Percentiles rank a stretch among this genome's conserved stretches.
These are phyloP conservation scores for Mucor irregularis DNA, from an alignment of 371 early-diverging fungal species.

Conservation along the genomic window DNA sequence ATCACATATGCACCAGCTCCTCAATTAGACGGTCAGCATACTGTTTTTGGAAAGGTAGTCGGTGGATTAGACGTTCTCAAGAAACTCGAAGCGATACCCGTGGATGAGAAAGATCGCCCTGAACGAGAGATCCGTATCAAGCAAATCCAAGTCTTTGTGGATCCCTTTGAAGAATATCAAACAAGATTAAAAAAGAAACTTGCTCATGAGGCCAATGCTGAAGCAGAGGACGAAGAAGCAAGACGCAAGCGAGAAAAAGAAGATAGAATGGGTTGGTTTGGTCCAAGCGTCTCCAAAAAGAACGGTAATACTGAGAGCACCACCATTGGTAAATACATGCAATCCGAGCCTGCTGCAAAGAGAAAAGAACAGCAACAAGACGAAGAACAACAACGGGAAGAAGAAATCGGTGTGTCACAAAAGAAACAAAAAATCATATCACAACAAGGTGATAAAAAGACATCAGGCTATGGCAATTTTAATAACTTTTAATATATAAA, in stretches of 20 bases:
- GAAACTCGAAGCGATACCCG: slow-evolving; percentile 76
- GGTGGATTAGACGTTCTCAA: slow-evolving; percentile 82
- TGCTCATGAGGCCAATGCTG: slow-evolving; percentile 43
- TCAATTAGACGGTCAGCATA: slow-evolving; percentile 91
- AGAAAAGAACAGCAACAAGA: background rate
- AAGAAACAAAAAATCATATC: slow-evolving; percentile 13
- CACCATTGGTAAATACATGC: slow-evolving; percentile 69
- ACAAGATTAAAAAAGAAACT: slow-evolving; percentile 56
- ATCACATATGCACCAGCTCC: slow-evolving; percentile 79
- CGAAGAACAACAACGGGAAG: slow-evolving; percentile 4
- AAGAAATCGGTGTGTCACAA: slow-evolving; percentile 7
- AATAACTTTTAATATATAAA: slow-evolving; percentile 30
- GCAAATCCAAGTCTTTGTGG: slow-evolving; percentile 74
- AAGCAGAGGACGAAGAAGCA: slow-evolving; percentile 46
- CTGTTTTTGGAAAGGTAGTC: slow-evolving; percentile 87
- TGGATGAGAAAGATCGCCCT: slow-evolving; percentile 76
- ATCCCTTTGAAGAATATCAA: slow-evolving; percentile 83
- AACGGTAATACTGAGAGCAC: slow-evolving; percentile 20
- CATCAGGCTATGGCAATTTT: slow-evolving; percentile 36
- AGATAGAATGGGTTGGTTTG: slow-evolving; percentile 73
- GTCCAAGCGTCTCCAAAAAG: slow-evolving; percentile 54
- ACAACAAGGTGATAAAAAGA: background rate
- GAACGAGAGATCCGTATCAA: slow-evolving; percentile 70
- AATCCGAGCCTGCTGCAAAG: slow-evolving; percentile 19
- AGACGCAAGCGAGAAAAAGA: slow-evolving; percentile 45